phyloP scores from a whole-genome alignment of 2,329 filamentous ascomycete species.

The Aspergillus thermomutatus region DNA sequence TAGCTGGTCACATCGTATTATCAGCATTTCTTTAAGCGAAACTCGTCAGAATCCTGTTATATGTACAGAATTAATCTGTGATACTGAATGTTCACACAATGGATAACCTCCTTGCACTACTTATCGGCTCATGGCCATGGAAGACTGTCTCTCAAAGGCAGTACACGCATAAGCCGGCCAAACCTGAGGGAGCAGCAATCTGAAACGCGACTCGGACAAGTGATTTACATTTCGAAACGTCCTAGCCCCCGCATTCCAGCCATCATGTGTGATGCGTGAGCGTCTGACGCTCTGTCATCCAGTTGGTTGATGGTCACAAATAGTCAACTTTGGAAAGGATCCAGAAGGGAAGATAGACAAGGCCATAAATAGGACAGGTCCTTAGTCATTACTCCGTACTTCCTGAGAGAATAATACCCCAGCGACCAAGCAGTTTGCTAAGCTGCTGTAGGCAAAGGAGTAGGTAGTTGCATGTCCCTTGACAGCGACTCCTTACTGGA shows the following conservation, averaged over 20 bases:
- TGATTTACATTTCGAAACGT: conserved; percentile 2
- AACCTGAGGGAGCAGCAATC: background rate
- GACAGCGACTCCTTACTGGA: background rate
- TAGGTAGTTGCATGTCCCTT: background rate
- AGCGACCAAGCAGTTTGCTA: background rate
- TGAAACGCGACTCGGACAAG: background rate
- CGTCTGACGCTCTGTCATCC: background rate
- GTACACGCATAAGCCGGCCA: background rate
- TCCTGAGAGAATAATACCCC: background rate
- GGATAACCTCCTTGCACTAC: background rate
- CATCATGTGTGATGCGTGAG: background rate
- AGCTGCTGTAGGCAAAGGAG: background rate
- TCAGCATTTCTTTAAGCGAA: background rate
- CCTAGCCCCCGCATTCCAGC: conserved; percentile 4
- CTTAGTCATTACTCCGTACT: background rate
- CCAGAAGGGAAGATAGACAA: too few relatives aligned
- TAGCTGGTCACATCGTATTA: background rate
- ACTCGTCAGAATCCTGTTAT: background rate
- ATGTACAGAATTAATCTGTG: background rate
- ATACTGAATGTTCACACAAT: background rate
- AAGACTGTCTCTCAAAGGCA: background rate
- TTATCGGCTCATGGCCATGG: background rate
- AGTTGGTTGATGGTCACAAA: background rate
- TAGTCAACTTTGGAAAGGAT: too few relatives aligned
- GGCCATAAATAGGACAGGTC: background rate